Percentiles rank a stretch among this genome's conserved stretches.
Conservation (phyloP, 345 rosid species). For the Populus davidiana region DNA sequence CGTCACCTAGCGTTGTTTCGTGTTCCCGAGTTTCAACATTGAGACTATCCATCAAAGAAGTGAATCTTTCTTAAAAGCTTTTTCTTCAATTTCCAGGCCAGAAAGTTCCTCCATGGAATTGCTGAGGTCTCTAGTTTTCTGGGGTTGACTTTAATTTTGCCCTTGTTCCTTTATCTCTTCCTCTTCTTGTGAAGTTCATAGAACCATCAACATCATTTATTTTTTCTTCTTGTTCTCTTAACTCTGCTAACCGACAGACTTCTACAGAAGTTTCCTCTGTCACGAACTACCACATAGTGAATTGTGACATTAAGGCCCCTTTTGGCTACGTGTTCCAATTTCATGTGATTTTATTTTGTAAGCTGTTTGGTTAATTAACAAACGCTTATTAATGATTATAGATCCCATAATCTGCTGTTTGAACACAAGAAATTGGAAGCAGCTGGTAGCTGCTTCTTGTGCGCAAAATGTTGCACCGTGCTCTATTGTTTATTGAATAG, state of each 20-base stretch:
- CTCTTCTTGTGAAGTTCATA: slow-evolving; percentile 5
- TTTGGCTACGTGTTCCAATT: no score
- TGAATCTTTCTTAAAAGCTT: not conserved
- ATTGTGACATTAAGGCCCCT: no score
- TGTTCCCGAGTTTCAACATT: slow-evolving; percentile 17
- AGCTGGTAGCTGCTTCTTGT: no score
- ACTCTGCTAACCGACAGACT: slow-evolving; percentile 2
- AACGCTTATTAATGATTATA: no score
- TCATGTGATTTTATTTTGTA: no score
- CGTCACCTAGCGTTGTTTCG: slow-evolving; percentile 37
- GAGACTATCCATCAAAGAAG: not conserved
- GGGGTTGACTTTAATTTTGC: slow-evolving; percentile 8
- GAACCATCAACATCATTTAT: slow-evolving; percentile 8
- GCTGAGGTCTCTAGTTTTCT: slow-evolving; percentile 4
- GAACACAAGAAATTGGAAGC: no score
- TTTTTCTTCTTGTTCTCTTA: slow-evolving; percentile 26
- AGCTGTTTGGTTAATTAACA: no score
- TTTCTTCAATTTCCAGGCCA: slow-evolving; percentile 8
- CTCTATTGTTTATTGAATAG: no score
- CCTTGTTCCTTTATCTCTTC: slow-evolving; percentile 16
- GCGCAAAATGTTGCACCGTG: no score
- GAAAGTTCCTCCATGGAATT: slow-evolving; percentile 7
- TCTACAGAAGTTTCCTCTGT: not conserved
- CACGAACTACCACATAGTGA: no score
- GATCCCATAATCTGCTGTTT: no score